Evolutionary conservation across 225 moss, liverwort and hornwort genomes (phyloP), one percentile per base, ranked within the genome.

Genomic region (Anthoceros angustus): DNA sequence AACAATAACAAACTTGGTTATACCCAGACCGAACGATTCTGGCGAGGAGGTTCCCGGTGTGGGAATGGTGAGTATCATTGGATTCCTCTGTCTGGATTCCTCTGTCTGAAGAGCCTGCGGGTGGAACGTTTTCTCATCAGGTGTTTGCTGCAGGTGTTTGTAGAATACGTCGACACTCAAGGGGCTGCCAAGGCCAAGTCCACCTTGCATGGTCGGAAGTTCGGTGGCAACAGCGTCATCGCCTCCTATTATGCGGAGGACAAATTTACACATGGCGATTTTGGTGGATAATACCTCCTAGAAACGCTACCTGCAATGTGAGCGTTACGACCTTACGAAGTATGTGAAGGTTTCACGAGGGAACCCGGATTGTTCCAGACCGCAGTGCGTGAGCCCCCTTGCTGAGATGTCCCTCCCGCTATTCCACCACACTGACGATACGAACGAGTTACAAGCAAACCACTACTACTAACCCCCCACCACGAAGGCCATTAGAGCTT

Each of bases 11-110:
- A 89, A 78, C 72, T 74, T 89, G 70, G 72, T 89, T n/a, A 87
- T 89, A 66, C 89, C 93, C 38, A 84, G 92, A 67, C 92, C 92
- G 12, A 79, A 66, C 64, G 41, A 69, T 12, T 79, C 77, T 65
- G 76, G 65, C 3, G 89, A 86, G 64, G 87, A 86, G 49, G 85
- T 87, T 64, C 83, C 84, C 12, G 92, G 92, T 65, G 80, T 93
- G 72, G 92, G 92, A 8, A 93, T 85, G 89, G 89, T 93, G 77
- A 26, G 39, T 55, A 18, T 55, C 18, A 15, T 9, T 9, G n/a
- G n/a, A n/a, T 18, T 55, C n/a, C 6, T 50, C 5, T 50, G 9
- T 5, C 8, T 12, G 43, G 12, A 7, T 12, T 43, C 12, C 23
- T 15, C 8, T 7, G 14, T 18, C 7, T 15, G 5, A 18, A 18